Evolutionary conservation across 2,329 filamentous ascomycete genomes (phyloP), one percentile per base, ranked within the genome.

Genomic region (Metarhizium sp.): DNA sequence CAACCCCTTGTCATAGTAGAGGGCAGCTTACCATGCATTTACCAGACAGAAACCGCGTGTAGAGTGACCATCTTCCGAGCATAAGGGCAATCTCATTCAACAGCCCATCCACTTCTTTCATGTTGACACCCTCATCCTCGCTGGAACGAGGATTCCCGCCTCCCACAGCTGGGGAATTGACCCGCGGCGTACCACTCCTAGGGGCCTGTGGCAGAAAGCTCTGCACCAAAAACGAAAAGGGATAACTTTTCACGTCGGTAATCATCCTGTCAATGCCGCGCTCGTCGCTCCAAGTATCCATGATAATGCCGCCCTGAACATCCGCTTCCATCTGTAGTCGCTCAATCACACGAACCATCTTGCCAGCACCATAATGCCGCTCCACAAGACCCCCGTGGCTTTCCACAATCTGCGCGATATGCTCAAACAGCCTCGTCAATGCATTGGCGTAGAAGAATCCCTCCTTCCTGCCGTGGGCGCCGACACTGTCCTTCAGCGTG

Each of bases 201-300:
- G 86, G 86, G 56, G 90, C 86, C 34, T 81, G 77, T 0, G 89
- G 84, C 50, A 96, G 69, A 68, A 96, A 96, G 73, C 92, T 96
- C 71, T 96, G 92, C 0, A 97, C 92, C 48, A 99, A 75, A 67
- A 99, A 99, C 0, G 92, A 96, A 69, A 96, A 99, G 0, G 94
- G 92, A 67, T 99, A 99, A 55, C 92, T 96, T 73, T 95, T 97
- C 70, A 96, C 90, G 65, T 99, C 94, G 2, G 89, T 97, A 58
- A 99, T 76, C 66, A 87, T 90, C 63, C 92, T 83, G 66, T 92
- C 88, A 50, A 99, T 83, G 57, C 78, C 81, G 57, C 91, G 82
- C 66, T 97, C 92, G 60, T 99, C 94, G 55, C 85, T 86, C 91
- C 94, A 99, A 0, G 92, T 94, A 68, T 99, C 94, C 53, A 99